Evolutionary conservation across 805 yeast species (phyloP), one percentile per base, ranked within the genome.

Genomic region (Wickerhamiella occidentalis): DNA sequence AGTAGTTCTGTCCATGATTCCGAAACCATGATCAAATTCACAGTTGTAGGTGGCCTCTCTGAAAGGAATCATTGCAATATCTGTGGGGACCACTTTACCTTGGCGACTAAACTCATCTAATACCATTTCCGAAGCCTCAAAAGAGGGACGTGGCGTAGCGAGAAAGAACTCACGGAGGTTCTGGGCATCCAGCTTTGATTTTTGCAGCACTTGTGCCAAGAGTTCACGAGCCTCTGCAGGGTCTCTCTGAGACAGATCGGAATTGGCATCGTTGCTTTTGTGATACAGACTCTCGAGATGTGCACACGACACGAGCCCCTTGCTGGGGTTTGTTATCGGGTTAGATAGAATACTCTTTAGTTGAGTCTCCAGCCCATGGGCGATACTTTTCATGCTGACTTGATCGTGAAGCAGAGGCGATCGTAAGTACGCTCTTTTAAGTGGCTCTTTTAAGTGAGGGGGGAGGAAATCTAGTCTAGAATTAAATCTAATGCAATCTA

Each of bases 1-100:
- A 1, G 78, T 73, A 0, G 92, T 78, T 43, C 71, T 58, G 53
- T 80, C 84, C 19, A 84, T 68, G 40, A 81, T 62, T 43, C 69
- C 68, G 36, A 81, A 62, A 0, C 87, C 85, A 38, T 68, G 67
- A 23, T 70, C 68, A 51, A 79, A 68, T 45, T 80, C 77, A 1
- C 77, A 82, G 53, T 75, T 69, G 64, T 70, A 79, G 2, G 82
- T 61, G n/a, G 78, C 68, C 38, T 71, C 62, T 17, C 88, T 62
- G 52, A 82, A 75, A 3, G 87, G 83, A n/a, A 82, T 72, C 67
- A 79, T 68, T 3, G 81, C 78, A 26, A 51, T 35, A 8, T 43
- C 33, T 29, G 50, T 56, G 13, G 51, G 51, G 2, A 47, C 47
- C 9, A 38, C 43, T 12, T 51, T 49, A 4, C 53, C 51, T 40